phyloP scores from a whole-genome alignment of 2,329 filamentous ascomycete species.

The Cercospora sp. region DNA sequence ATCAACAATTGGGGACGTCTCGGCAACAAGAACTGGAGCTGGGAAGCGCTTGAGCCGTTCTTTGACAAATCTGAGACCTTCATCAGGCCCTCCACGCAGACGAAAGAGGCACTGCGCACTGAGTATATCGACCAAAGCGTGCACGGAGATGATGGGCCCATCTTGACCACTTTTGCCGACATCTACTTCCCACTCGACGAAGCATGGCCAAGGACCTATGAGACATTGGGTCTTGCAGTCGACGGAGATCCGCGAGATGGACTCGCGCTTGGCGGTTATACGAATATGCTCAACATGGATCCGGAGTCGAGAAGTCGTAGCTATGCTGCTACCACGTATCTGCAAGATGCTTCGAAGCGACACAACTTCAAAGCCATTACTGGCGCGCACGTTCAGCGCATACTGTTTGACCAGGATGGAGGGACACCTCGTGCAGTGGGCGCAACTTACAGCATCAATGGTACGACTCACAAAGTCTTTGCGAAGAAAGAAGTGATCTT shows the following conservation, averaged over 20 bases:
- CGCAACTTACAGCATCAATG: slow-evolving; percentile 41
- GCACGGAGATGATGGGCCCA: slow-evolving; percentile 38
- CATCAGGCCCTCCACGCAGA: slow-evolving; percentile 7
- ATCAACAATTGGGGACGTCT: slow-evolving; percentile 40
- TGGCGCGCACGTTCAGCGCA: slow-evolving; percentile 49
- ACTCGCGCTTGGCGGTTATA: slow-evolving; percentile 16
- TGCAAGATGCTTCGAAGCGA: slow-evolving; percentile 31
- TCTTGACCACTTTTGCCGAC: slow-evolving; percentile 41
- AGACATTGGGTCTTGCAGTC: slow-evolving; percentile 5
- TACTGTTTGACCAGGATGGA: slow-evolving; percentile 41
- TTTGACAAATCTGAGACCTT: slow-evolving; percentile 19
- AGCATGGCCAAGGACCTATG: slow-evolving; percentile 25
- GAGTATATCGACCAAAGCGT: slow-evolving; percentile 31
- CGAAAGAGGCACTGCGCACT: slow-evolving; percentile 13
- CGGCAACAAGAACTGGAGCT: slow-evolving; percentile 43
- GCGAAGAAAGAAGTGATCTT: slow-evolving; percentile 57
- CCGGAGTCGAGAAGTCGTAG: slow-evolving; percentile 22
- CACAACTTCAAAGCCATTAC: slow-evolving; percentile 36
- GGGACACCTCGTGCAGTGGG: slow-evolving; percentile 12
- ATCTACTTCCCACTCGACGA: slow-evolving; percentile 23
- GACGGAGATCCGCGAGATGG: slow-evolving; percentile 9
- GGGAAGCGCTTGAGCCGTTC: slow-evolving; percentile 21
- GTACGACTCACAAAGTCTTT: slow-evolving; percentile 14
- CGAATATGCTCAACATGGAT: slow-evolving; percentile 16
- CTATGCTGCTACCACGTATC: slow-evolving; percentile 29